A percentile compares a stretch with the other conserved stretches of the same genome.
These are phyloP conservation scores for Chrysosporium keratinophilum DNA, from an alignment of 2,329 filamentous ascomycete genomes.

Conservation along the genomic window DNA sequence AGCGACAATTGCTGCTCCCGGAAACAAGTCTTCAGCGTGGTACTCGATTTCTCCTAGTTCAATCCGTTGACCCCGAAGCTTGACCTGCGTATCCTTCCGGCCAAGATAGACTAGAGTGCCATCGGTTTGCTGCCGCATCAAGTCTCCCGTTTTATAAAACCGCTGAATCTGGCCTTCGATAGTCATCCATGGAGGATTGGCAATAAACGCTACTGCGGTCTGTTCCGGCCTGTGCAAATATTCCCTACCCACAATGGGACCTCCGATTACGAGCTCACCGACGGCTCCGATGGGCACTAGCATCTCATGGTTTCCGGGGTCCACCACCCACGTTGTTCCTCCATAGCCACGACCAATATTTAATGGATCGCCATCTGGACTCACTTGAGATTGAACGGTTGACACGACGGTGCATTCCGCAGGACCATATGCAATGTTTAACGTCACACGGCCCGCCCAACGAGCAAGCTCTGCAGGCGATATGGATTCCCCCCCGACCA, in stretches of 20 bases:
- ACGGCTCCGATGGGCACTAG: constrained; percentile 19
- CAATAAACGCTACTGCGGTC: constrained; percentile 22
- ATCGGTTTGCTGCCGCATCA: constrained; percentile 23
- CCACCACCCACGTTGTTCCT: constrained; percentile 19
- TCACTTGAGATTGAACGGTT: constrained; percentile 2
- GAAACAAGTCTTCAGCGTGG: constrained; percentile 20
- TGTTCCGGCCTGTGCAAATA: constrained; percentile 28
- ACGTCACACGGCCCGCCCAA: constrained; percentile 20
- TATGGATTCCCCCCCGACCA: constrained; percentile 32
- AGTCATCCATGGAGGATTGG: constrained; percentile 19
- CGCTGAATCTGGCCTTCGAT: no score
- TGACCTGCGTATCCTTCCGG: constrained; percentile 28
- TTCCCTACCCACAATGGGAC: constrained; percentile 26
- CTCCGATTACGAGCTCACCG: constrained; percentile 27
- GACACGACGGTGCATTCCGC: constrained; percentile 19
- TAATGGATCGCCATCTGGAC: not conserved
- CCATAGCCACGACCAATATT: constrained; percentile 11
- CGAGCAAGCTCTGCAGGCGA: constrained; percentile 24
- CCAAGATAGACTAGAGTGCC: constrained; percentile 25
- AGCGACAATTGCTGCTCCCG: constrained; percentile 8
- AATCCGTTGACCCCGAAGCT: constrained; percentile 28
- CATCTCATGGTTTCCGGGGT: constrained; percentile 16
- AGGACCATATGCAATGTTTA: constrained; percentile 18
- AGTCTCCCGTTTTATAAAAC: constrained; percentile 30
- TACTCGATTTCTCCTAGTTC: constrained; percentile 28